Conservation (phyloP, 352 stramenopile species). For the Thalassiosira oceanica region DNA sequence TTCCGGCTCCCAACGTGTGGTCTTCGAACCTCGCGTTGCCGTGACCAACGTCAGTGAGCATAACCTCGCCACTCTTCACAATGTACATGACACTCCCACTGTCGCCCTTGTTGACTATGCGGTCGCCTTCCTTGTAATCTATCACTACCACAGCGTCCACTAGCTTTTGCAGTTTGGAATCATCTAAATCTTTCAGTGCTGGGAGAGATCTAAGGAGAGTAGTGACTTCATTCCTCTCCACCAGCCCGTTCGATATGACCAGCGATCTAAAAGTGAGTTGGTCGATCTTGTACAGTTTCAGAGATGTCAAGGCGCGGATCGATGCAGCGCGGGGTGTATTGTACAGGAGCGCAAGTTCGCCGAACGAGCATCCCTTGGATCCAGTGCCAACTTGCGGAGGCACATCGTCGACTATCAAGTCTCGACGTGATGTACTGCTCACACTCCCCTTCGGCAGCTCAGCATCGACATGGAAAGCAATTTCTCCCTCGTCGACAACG, state of each 20-base stretch:
- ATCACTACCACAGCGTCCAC: conserved; percentile 91
- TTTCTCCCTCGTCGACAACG: conserved; percentile 88
- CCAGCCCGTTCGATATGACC: conserved; percentile 84
- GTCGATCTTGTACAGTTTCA: conserved; percentile 87
- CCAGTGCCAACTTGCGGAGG: conserved; percentile 76
- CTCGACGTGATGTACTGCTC: conserved; percentile 19
- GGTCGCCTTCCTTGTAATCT: conserved; percentile 91
- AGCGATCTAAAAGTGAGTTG: conserved; percentile 88
- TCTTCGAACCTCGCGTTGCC: conserved; percentile 78
- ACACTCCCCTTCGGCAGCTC: too few relatives aligned
- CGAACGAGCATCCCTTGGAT: conserved; percentile 87
- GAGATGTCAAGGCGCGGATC: conserved; percentile 89
- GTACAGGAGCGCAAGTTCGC: conserved; percentile 91
- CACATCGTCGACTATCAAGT: neutral
- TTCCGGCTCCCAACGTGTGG: conserved; percentile 84
- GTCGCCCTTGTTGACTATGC: conserved; percentile 95
- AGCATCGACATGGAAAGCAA: conserved; percentile 87
- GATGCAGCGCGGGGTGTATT: conserved; percentile 93
- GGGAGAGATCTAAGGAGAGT: conserved; percentile 94
- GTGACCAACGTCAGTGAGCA: conserved; percentile 79
- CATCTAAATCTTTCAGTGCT: conserved; percentile 85
- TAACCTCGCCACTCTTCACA: conserved; percentile 91
- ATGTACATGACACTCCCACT: conserved; percentile 98
- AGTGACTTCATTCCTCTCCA: conserved; percentile 78
- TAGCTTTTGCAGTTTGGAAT: conserved; percentile 85